Percentiles rank a stretch among this genome's conserved stretches.
phyloP scores from a whole-genome alignment of 495 filamentous ascomycete species.

The Schizothecium vesticola region DNA sequence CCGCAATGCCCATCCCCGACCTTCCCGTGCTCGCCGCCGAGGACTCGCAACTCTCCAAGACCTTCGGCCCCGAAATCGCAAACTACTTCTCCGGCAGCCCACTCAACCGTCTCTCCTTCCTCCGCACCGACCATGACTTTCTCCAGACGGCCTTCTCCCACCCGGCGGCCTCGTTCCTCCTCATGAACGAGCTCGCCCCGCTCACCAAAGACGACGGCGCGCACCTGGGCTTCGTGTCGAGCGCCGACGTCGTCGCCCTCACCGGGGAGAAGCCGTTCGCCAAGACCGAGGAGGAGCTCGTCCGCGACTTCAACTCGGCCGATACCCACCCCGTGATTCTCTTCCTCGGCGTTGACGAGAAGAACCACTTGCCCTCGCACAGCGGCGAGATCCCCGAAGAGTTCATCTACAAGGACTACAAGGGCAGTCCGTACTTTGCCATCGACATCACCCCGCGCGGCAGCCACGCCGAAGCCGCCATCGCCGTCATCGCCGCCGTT shows the following conservation, averaged over 20 bases:
- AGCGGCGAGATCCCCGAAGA: slow-evolving; percentile 3
- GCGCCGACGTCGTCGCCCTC: slow-evolving; percentile 60
- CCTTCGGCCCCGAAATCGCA: slow-evolving; percentile 82
- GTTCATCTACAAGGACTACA: slow-evolving; percentile 51
- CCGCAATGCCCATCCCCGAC: slow-evolving; percentile 32
- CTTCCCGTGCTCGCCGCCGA: slow-evolving; percentile 50
- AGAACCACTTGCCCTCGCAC: slow-evolving; percentile 27
- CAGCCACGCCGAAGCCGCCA: slow-evolving; percentile 51
- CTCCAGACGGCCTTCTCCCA: slow-evolving; percentile 70
- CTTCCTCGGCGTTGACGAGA: slow-evolving; percentile 84
- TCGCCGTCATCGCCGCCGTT: slow-evolving; percentile 36
- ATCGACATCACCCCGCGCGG: slow-evolving; percentile 76
- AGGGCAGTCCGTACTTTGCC: slow-evolving; percentile 78
- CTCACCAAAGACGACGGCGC: slow-evolving; percentile 53
- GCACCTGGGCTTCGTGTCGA: slow-evolving; percentile 56
- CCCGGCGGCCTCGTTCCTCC: slow-evolving; percentile 63
- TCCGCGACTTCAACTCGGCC: slow-evolving; percentile 68
- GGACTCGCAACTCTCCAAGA: slow-evolving; percentile 78
- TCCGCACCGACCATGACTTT: slow-evolving; percentile 74
- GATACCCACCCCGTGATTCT: slow-evolving; percentile 61
- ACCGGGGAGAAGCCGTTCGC: slow-evolving; percentile 67
- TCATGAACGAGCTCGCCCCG: slow-evolving; percentile 75
- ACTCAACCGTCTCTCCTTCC: slow-evolving; percentile 68
- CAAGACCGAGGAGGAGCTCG: slow-evolving; percentile 64
- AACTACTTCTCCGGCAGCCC: slow-evolving; percentile 89